Conservation (phyloP, 768 basidiomycete genomes). For the Lyophyllum shimeji region DNA sequence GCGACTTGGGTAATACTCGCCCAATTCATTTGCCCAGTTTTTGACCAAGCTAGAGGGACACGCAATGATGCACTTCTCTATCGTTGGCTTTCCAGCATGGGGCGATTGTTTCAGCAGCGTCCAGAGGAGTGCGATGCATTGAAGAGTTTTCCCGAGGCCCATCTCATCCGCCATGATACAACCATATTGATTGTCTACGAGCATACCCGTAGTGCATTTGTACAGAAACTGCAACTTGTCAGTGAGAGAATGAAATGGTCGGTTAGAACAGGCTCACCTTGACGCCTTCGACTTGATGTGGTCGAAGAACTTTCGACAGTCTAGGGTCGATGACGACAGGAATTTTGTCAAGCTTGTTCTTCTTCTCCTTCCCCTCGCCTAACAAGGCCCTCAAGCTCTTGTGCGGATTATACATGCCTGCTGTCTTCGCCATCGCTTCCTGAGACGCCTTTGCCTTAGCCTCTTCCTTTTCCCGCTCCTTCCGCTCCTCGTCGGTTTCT, state of each 20-base stretch:
- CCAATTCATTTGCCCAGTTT: slow-evolving; percentile 98
- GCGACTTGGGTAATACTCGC: slow-evolving; percentile 41
- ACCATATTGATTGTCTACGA: slow-evolving; percentile 86
- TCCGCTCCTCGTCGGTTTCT: slow-evolving; percentile 85
- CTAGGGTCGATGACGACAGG: slow-evolving; percentile 96
- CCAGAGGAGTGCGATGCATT: slow-evolving; percentile 96
- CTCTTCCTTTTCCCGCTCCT: slow-evolving; percentile 72
- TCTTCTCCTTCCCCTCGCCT: slow-evolving; percentile 70
- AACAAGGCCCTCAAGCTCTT: slow-evolving; percentile 82
- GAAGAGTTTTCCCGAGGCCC: slow-evolving; percentile 96
- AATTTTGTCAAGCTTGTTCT: slow-evolving; percentile 71
- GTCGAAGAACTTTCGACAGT: slow-evolving; percentile 83
- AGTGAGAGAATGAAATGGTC: slow-evolving; percentile 2
- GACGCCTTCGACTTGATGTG: slow-evolving; percentile 98
- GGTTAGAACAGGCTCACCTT: slow-evolving; percentile 54
- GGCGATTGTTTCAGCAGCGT: slow-evolving; percentile 96
- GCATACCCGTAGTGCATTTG: slow-evolving; percentile 90
- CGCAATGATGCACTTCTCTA: slow-evolving; percentile 97
- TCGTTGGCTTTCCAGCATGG: slow-evolving; percentile 77
- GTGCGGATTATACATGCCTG: slow-evolving; percentile 83
- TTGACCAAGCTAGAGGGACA: slow-evolving; percentile 96
- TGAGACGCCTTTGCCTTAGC: slow-evolving; percentile 60
- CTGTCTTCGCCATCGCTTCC: slow-evolving; percentile 69
- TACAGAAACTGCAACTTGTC: slow-evolving; percentile 76
- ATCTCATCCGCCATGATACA: slow-evolving; percentile 99